Percentiles rank a stretch among this genome's conserved stretches.
Evolutionary conservation across 257 asterid genomes (phyloP).

Genomic region (Scutellaria minor): DNA sequence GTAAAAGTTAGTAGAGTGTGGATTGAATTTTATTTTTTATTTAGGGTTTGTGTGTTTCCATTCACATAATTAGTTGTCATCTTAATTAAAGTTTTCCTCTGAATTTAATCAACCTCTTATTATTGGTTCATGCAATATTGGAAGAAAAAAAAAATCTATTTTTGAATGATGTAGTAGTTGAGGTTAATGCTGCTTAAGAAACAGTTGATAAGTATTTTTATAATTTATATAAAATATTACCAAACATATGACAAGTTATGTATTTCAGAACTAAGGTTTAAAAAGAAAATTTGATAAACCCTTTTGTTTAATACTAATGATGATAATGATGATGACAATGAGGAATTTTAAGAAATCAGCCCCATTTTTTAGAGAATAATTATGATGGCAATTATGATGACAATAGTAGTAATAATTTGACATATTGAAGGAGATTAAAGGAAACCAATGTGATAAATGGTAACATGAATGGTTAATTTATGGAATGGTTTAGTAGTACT

Average conservation of each 20-base stretch:
- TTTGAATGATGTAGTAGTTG: too few relatives aligned
- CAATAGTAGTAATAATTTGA: background rate
- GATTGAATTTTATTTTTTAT: background rate
- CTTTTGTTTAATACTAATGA: too few relatives aligned
- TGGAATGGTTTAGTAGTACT: background rate
- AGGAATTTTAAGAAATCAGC: too few relatives aligned
- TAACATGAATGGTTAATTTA: background rate
- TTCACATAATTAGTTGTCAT: background rate
- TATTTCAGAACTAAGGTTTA: too few relatives aligned
- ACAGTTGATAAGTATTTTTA: too few relatives aligned
- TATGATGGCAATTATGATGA: background rate
- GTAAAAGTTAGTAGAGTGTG: background rate
- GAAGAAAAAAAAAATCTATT: background rate
- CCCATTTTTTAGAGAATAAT: background rate
- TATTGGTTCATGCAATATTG: background rate
- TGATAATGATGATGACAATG: too few relatives aligned
- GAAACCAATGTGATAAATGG: conserved; percentile 23
- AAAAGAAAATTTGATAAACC: too few relatives aligned
- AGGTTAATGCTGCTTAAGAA: too few relatives aligned
- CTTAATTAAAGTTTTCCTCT: conserved; percentile 4
- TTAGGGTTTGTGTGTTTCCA: background rate
- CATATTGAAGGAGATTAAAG: background rate
- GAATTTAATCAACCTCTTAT: background rate
- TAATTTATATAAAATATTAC: too few relatives aligned
- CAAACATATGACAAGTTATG: too few relatives aligned